These are phyloP conservation scores for Logfia minima DNA, from an alignment of 129 eudicot species.

Conservation along the genomic window DNA sequence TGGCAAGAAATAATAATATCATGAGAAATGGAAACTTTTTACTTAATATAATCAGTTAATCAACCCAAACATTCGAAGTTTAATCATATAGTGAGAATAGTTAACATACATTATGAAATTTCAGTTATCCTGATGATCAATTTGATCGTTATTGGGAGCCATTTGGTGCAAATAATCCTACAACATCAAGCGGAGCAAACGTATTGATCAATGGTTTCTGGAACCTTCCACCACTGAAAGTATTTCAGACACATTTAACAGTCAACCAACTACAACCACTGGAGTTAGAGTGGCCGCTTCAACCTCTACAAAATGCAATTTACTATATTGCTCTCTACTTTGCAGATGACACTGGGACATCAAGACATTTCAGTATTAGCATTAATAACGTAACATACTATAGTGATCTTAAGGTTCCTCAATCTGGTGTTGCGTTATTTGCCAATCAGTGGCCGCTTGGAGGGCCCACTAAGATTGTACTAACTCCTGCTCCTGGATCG, in stretches of 20 bases:
- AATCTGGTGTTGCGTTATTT: conserved; percentile 56
- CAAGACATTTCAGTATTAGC: conserved; percentile 2
- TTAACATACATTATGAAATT: conserved; percentile 20
- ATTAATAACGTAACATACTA: conserved; percentile 37
- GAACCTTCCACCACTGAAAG: conserved; percentile 14
- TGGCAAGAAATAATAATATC: not conserved
- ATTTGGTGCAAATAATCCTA: conserved; percentile 55
- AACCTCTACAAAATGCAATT: not conserved
- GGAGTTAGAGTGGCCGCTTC: conserved; percentile 10
- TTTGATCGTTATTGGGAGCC: conserved; percentile 89
- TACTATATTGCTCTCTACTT: conserved; percentile 18
- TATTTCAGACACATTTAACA: not conserved
- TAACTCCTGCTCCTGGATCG: conserved; percentile 58
- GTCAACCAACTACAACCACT: not conserved
- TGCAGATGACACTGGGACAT: not conserved
- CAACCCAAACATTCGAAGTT: not conserved
- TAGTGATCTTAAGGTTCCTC: conserved; percentile 45
- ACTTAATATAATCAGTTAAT: not conserved
- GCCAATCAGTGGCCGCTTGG: conserved; percentile 64
- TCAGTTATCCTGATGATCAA: conserved; percentile 83
- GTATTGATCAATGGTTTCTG: conserved; percentile 72
- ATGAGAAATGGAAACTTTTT: not conserved
- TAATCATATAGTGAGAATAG: not conserved
- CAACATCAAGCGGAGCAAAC: conserved; percentile 31
- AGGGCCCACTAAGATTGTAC: conserved; percentile 53